phyloP scores from a whole-genome alignment of 805 yeast species.

The Ogataea methanolica region DNA sequence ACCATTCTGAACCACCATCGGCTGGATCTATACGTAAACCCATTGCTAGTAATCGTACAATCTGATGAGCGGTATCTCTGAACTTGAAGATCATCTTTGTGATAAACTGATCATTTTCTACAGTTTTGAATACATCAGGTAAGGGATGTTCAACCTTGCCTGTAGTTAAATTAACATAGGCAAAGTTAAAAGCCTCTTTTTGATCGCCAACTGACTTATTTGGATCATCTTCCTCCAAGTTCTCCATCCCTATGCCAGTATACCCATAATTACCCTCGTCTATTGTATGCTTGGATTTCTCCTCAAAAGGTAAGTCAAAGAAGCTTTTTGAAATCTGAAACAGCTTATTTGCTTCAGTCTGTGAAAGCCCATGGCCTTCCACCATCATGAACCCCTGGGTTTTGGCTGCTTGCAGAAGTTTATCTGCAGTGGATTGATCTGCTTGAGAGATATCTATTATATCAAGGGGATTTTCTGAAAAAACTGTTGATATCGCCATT shows the following conservation, averaged over 20 bases:
- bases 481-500: slow-evolving; percentile 32
- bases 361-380: slow-evolving; percentile 48
- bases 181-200: slow-evolving; percentile 65
- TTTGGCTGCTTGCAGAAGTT: slow-evolving; percentile 41
- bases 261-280: slow-evolving; percentile 41
- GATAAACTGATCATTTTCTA: slow-evolving; percentile 35
- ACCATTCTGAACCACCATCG: slow-evolving; percentile 49
- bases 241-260: slow-evolving; percentile 36
- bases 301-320: slow-evolving; percentile 33
- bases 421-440: slow-evolving; percentile 31
- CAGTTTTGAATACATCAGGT: slow-evolving; percentile 45
- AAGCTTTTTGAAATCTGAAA: slow-evolving; percentile 33
- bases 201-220: slow-evolving; percentile 45
- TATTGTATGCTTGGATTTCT: slow-evolving; percentile 31
- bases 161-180: slow-evolving; percentile 42
- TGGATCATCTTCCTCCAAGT: slow-evolving; percentile 25
- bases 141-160: slow-evolving; percentile 38
- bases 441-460: slow-evolving; percentile 37
- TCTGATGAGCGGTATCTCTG: slow-evolving; percentile 5
- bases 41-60: slow-evolving; percentile 47
- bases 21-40: slow-evolving; percentile 54
- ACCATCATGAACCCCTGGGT: slow-evolving; percentile 48
- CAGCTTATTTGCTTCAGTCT: slow-evolving; percentile 33
- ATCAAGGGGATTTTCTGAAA: slow-evolving; percentile 46
- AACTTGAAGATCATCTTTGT: slow-evolving; percentile 18